Evolutionary conservation across 768 basidiomycete species (phyloP).

Genomic region (Lactarius hengduanensis): DNA sequence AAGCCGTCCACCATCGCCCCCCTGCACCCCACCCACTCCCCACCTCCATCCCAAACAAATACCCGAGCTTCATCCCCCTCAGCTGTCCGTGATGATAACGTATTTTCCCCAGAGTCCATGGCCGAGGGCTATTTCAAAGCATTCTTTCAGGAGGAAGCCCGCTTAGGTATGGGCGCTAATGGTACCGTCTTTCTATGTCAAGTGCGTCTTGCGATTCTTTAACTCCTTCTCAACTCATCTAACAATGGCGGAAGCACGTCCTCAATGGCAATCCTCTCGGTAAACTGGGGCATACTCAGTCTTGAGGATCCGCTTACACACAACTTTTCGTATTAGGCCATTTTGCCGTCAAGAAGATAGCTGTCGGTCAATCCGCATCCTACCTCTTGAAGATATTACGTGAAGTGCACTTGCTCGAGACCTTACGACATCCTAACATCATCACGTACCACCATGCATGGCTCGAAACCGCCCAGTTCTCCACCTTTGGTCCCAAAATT

Average conservation of each 20-base stretch:
- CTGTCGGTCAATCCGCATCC: constrained; percentile 85
- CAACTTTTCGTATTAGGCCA: constrained; percentile 46
- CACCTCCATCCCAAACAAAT: constrained; percentile 33
- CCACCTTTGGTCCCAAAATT: constrained; percentile 82
- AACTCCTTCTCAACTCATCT: constrained; percentile 1
- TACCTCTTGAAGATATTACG: constrained; percentile 81
- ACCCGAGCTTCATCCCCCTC: constrained; percentile 30
- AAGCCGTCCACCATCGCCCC: constrained; percentile 53
- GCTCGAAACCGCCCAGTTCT: constrained; percentile 85
- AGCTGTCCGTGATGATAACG: constrained; percentile 9
- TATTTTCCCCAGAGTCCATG: constrained; percentile 71
- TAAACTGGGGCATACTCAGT: constrained; percentile 34
- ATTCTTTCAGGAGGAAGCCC: constrained; percentile 88
- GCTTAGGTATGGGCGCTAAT: constrained; percentile 93
- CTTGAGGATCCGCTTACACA: constrained; percentile 14
- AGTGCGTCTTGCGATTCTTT: constrained; percentile 42
- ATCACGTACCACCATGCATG: constrained; percentile 95
- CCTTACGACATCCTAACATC: constrained; percentile 88
- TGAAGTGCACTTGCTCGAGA: constrained; percentile 85
- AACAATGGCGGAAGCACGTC: constrained; percentile 55
- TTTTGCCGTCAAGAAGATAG: constrained; percentile 96
- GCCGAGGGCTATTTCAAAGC: constrained; percentile 91
- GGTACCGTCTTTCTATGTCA: constrained; percentile 89
- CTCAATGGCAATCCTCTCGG: constrained; percentile 85
- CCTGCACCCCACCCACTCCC: constrained; percentile 26